A percentile compares a stretch with the other conserved stretches of the same genome.
Evolutionary conservation across 805 yeast species (phyloP).

Genomic region (Jamesozyma gamospora): DNA sequence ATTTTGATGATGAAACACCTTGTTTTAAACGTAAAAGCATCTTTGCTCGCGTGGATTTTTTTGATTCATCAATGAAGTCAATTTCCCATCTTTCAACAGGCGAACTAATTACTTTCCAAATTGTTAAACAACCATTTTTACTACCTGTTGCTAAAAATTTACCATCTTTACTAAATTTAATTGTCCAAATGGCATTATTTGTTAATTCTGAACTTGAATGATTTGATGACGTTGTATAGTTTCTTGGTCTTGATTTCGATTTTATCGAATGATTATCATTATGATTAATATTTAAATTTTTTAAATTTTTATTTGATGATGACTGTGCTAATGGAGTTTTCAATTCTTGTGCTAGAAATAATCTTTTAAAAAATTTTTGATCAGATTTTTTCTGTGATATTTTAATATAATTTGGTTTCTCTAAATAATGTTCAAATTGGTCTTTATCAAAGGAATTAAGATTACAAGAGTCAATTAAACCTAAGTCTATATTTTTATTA

Average conservation of each 20-base stretch:
- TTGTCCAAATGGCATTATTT: conserved; percentile 51
- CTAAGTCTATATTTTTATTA: too few relatives aligned
- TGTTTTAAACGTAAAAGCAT: conserved; percentile 1
- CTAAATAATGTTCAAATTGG: conserved; percentile 34
- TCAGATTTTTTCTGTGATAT: conserved; percentile 38
- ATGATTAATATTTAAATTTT: background rate
- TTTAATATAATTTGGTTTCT: conserved; percentile 48
- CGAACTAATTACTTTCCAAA: conserved; percentile 75
- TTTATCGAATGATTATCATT: background rate
- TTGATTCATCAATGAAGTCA: conserved; percentile 13
- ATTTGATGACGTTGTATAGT: background rate
- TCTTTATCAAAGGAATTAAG: conserved; percentile 28
- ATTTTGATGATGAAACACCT: conserved; percentile 1
- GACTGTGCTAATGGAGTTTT: background rate
- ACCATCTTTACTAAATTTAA: conserved; percentile 73
- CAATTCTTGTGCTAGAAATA: conserved; percentile 61
- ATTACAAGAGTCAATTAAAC: conserved; percentile 2
- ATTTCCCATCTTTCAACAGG: conserved; percentile 54
- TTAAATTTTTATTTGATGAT: background rate
- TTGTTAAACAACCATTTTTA: conserved; percentile 52
- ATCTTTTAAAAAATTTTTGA: conserved; percentile 38
- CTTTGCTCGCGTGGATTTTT: conserved; percentile 6
- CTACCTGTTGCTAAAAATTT: conserved; percentile 79
- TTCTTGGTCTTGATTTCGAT: background rate
- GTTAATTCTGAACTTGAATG: background rate